These are phyloP conservation scores for Azolla pinnata DNA, from an alignment of 75 land plant species.

Conservation along the genomic window DNA sequence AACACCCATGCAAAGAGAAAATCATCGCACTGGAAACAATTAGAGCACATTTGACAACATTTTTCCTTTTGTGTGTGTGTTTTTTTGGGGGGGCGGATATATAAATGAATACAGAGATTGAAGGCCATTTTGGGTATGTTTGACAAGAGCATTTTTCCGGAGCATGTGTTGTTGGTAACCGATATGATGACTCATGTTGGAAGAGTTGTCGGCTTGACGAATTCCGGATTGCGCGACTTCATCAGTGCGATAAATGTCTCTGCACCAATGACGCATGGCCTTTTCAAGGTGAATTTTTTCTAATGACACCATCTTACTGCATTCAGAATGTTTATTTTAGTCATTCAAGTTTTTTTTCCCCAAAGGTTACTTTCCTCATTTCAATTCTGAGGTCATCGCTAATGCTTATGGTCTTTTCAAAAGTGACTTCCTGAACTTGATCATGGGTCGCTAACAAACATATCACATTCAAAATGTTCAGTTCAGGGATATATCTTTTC, in stretches of 20 bases:
- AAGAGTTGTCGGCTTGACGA: conserved; percentile 62
- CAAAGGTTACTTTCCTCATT: neutral
- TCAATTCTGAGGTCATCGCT: no score
- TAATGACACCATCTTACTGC: neutral
- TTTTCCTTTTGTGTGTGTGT: conserved; percentile 1
- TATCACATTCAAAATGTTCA: no score
- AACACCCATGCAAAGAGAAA: no score
- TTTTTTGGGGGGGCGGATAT: neutral
- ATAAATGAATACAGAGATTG: conserved; percentile 43
- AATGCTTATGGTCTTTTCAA: no score
- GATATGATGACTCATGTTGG: conserved; percentile 72
- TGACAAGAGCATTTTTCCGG: conserved; percentile 43
- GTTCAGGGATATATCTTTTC: no score
- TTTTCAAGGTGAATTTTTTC: conserved; percentile 51
- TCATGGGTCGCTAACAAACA: no score
- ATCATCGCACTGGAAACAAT: neutral
- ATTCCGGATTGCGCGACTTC: conserved; percentile 57
- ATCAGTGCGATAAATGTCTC: conserved; percentile 39
- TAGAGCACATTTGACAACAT: neutral
- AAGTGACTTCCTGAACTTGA: no score
- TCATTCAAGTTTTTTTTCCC: neutral
- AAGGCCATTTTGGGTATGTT: conserved; percentile 44
- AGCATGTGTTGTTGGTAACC: conserved; percentile 58
- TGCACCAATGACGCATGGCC: conserved; percentile 75
- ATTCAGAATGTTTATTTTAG: neutral